Evolutionary conservation across 495 filamentous ascomycete genomes (phyloP), one percentile per base, ranked within the genome.

Genomic region (Aspergillus bertholletiae): DNA sequence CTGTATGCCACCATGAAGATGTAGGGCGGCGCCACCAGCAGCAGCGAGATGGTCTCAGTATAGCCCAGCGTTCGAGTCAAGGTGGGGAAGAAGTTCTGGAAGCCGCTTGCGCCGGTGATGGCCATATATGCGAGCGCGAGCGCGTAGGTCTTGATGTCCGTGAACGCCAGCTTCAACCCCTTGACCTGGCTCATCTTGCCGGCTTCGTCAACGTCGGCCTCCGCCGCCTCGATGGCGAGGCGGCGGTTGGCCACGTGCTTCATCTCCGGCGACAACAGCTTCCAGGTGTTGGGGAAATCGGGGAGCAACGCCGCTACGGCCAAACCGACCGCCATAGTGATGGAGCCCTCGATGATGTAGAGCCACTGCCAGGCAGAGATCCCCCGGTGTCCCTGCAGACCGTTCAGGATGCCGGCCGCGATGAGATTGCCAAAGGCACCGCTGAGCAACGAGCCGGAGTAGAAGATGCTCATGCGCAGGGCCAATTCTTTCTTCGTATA

Each of bases 361-460:
- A 81, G 65, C 79, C 77, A 80, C 49, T 78, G 74, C 78, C 79
- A 82, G 7, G 76, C 68, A 0, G 69, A 65, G 34, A 78, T 35
- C 17, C 78, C 78, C 7, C 62, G 67, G 1, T 67, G 53, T 26
- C 73, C 73, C 17, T 63, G 65, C 15, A 83, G 54, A 1, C 74
- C 75, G 8, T 61, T 54, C 18, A 79, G 58, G 27, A 81, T 77
- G 24, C 82, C 77, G n/a, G 78, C 74, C 4, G 83, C 81, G 20
- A 89, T 75, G 20, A 88, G 67, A 11, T 84, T 84, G 8, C 83
- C 83, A 64, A 88, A 88, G 2, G 84, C 85, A 15, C 84, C 84
- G 56, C 72, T 77, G 11, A 87, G 64, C 15, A 85, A 73, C 5
- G 85, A 84, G 17, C 81, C 83, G 46, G 81, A 85, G 68, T 87